Evolutionary conservation across 441 rosid species (phyloP), one percentile per base, ranked within the genome.

Genomic region (Aleurites moluccanus): DNA sequence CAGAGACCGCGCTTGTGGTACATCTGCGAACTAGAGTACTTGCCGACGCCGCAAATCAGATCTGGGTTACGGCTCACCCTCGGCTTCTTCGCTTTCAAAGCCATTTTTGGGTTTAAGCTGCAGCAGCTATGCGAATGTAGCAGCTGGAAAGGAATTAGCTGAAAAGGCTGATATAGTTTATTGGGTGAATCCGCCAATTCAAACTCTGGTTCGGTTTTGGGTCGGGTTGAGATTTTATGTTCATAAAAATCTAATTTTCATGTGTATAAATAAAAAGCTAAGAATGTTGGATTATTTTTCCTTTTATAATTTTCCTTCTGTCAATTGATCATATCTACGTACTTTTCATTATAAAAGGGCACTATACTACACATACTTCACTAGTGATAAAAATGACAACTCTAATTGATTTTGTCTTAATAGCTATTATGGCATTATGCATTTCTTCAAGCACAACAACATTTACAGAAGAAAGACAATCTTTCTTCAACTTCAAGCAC

Each of bases 1-100:
- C 94, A 92, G 25, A 88, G 63, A 21, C 97, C 96, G 21, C 94
- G 81, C 88, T 88, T 90, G 88, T 89, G 93, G 82, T 89, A 92
- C 89, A 90, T 90, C 82, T 88, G 71, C 1, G 92, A 87, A 65
- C 93, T 77, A 0, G 97, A 89, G 82, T 77, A 90, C 82, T 86
- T 86, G 0, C 96, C 93, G 1, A 92, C 69, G 0, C 96, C 91
- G 30, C 89, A 81, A 57, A 92, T 65, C 21, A 90, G 86, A 10
- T 90, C 90, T 6, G 92, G 91, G 77, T 89, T 92, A 33, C 96
- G 69, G 86, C 82, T 84, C 2, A 74, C 85, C 38, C 50, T 77
- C 4, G 85, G 83, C 4, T 72, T 86, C 70, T 72, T 81, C 80
- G 61, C 28, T 56, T 21, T 21, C 28, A 10, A 8, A 8, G 28